Evolutionary conservation across 2,329 filamentous ascomycete species (phyloP), one percentile per base, ranked within the genome.

Genomic region (Diaporthe ilicicola): DNA sequence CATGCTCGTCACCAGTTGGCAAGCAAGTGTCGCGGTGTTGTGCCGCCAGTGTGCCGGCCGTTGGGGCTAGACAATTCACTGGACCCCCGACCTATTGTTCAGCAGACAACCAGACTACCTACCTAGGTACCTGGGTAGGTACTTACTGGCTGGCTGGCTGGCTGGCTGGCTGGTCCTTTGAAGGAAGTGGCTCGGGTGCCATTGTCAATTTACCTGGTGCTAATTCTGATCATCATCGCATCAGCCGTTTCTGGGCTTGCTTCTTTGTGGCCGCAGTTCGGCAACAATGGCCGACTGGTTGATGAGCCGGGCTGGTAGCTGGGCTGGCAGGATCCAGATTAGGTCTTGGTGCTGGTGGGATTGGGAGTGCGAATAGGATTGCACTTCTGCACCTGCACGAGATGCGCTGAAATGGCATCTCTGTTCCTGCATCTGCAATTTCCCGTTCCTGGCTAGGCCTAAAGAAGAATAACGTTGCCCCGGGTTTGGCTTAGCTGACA

Each of bases 381-480:
- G 48, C 39, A 46, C 34, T n/a, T 54, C 48, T 55, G 37, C 42
- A 55, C 65, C 48, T 55, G 37, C 42, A 55, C 65, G 51, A 67
- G 39, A 22, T 48, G 9, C 12, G 27, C 59, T 27, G 42, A 34
- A 34, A 37, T 37, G 27, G 53, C 22, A 15, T 27, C 42, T 37
- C 48, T 51, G 66, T 68, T 68, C 66, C 66, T 68, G 66, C 66
- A 50, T 68, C 42, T 50, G 59, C 34, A 64, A 64, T 64, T 50
- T 64, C 59, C 44, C 17, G 59, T 64, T 64, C 59, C 59, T 64
- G 59, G 59, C 59, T 64, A 64, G n/a, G 44, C 51, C 53, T n/a
- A 51, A 59, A 32, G 12, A 22, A 48, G 32, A 15, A 4, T 12
- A 42, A 24, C 15, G 29, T 24, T 32, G 24, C 27, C 66, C 66